phyloP scores from a whole-genome alignment of 768 basidiomycete species.

The Pulveroboletus sp. region DNA sequence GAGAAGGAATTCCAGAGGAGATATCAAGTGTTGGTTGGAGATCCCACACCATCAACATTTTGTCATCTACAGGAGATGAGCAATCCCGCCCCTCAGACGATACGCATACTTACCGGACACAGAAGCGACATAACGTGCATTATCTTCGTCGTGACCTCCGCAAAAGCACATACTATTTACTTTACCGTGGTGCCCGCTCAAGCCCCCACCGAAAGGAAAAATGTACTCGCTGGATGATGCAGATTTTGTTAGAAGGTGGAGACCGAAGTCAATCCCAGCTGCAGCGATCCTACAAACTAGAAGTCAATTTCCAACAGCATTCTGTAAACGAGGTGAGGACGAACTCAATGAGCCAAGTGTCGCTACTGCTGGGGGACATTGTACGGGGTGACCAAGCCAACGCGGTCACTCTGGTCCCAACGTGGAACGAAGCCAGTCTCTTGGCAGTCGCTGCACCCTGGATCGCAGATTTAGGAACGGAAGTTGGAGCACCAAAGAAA shows the following conservation, averaged over 20 bases:
- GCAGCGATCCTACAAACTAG: constrained; percentile 53
- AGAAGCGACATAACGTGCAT: constrained; percentile 70
- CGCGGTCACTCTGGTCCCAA: constrained; percentile 67
- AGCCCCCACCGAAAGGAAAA: constrained; percentile 72
- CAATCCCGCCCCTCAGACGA: background rate
- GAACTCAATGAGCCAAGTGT: constrained; percentile 72
- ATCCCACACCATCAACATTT: constrained; percentile 85
- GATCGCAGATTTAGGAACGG: constrained; percentile 9
- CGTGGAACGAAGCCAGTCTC: constrained; percentile 65
- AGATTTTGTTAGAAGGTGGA: constrained; percentile 65
- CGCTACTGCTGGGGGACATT: constrained; percentile 59
- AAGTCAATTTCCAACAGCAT: constrained; percentile 7
- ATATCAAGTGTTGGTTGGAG: constrained; percentile 55
- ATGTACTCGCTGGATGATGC: constrained; percentile 45
- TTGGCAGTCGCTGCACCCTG: constrained; percentile 44
- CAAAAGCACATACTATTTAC: constrained; percentile 79
- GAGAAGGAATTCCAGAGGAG: constrained; percentile 34
- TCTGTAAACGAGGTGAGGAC: constrained; percentile 18
- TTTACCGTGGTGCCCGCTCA: constrained; percentile 76
- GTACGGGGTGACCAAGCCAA: constrained; percentile 75
- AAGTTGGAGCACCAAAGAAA: constrained; percentile 2
- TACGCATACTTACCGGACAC: constrained; percentile 55
- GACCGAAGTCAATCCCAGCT: constrained; percentile 63
- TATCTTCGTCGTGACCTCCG: constrained; percentile 67
- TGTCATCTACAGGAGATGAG: constrained; percentile 53